These are phyloP conservation scores for Botryotinia globosa DNA, from an alignment of 2,329 filamentous ascomycete species.

Conservation along the genomic window DNA sequence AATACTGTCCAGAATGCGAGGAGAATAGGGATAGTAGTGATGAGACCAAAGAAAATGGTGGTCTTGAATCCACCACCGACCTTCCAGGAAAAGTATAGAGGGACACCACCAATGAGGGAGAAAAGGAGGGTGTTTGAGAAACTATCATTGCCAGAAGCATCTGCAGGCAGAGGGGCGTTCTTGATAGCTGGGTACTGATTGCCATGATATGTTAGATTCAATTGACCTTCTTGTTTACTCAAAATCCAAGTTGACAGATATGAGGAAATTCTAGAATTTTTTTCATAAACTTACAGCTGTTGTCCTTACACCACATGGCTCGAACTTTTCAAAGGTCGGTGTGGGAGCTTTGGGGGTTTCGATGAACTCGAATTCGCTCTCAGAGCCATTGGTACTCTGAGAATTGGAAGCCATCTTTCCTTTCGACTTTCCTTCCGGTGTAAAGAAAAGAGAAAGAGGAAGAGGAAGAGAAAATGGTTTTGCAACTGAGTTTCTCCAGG, in stretches of 20 bases:
- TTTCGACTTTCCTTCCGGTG: slow-evolving; percentile 24
- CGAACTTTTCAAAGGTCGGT: slow-evolving; percentile 50
- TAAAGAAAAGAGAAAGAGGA: slow-evolving; percentile 23
- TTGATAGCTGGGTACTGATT: slow-evolving; percentile 80
- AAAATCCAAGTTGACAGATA: slow-evolving; percentile 5
- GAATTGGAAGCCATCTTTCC: slow-evolving; percentile 48
- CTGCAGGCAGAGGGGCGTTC: slow-evolving; percentile 90
- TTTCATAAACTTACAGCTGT: slow-evolving; percentile 47
- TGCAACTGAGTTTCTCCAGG: slow-evolving; percentile 3
- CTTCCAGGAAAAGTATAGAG: slow-evolving; percentile 79
- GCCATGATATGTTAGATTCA: slow-evolving; percentile 30
- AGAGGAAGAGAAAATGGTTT: slow-evolving; percentile 19
- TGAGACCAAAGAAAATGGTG: slow-evolving; percentile 77
- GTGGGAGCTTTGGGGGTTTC: slow-evolving; percentile 52
- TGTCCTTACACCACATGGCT: slow-evolving; percentile 55
- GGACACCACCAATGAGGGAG: slow-evolving; percentile 65
- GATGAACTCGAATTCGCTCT: slow-evolving; percentile 63
- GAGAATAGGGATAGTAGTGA: slow-evolving; percentile 77
- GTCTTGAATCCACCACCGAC: slow-evolving; percentile 84
- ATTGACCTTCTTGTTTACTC: slow-evolving; percentile 30
- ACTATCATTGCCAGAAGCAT: slow-evolving; percentile 76
- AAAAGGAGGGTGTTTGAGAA: slow-evolving; percentile 84
- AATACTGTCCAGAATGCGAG: slow-evolving; percentile 76
- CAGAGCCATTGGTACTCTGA: slow-evolving; percentile 48
- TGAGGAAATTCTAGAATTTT: slow-evolving; percentile 10